Conservation (phyloP, 495 filamentous ascomycete species). For the Lophium mytilinum region DNA sequence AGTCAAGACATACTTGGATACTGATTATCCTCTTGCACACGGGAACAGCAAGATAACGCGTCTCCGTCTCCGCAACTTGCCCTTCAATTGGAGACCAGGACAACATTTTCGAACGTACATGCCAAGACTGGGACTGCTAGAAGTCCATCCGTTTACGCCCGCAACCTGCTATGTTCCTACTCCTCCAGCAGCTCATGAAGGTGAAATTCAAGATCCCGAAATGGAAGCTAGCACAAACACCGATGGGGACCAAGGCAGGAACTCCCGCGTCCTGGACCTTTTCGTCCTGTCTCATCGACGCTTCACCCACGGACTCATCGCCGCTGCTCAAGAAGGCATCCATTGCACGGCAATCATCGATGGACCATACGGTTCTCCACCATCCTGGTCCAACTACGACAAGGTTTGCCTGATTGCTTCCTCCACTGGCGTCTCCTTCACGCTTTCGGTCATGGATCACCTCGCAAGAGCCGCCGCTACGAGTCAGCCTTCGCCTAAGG, state of each 20-base stretch:
- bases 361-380: conserved; percentile 12
- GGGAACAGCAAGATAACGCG: not conserved
- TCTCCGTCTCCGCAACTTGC: conserved; percentile 8
- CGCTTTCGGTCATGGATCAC: conserved; percentile 10
- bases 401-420: conserved; percentile 10
- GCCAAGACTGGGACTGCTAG: conserved; percentile 18
- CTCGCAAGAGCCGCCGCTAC: not conserved
- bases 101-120: conserved; percentile 24
- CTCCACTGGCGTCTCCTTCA: conserved; percentile 16
- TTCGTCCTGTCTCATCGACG: conserved; percentile 3
- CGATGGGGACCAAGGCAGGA: not conserved
- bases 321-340: conserved; percentile 4
- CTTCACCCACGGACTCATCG: conserved; percentile 1
- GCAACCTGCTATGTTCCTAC: conserved; percentile 1
- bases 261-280: not conserved
- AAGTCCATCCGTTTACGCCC: conserved; percentile 28
- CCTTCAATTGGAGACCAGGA: conserved; percentile 25
- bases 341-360: conserved; percentile 9
- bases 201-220: not conserved
- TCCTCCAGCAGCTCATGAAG: not conserved
- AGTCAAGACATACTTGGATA: conserved; percentile 6
- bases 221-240: not conserved
- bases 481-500: not conserved
- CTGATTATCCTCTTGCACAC: not conserved
- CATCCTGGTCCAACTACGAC: conserved; percentile 9